Percentiles rank a stretch among this genome's conserved stretches.
Evolutionary conservation across 140 eudicot genomes (phyloP).

Genomic region (Oenanthe javanica): DNA sequence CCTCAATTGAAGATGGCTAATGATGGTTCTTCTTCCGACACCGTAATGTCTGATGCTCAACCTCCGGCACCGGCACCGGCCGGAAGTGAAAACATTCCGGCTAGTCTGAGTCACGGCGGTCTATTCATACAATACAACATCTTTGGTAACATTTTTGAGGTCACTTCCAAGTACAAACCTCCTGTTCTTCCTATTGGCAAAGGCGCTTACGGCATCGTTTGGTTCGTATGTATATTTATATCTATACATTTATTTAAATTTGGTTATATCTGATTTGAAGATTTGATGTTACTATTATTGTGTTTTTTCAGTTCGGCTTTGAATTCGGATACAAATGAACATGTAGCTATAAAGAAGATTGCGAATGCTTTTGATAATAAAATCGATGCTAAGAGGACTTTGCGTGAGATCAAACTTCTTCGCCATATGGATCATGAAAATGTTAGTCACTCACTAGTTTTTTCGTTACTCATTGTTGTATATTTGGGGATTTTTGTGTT

Average conservation of each 20-base stretch:
- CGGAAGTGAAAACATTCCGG: constrained; percentile 60
- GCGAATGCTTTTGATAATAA: constrained; percentile 37
- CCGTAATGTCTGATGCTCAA: constrained; percentile 10
- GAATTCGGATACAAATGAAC: constrained; percentile 35
- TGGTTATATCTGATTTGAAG: background rate
- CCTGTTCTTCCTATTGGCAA: constrained; percentile 96
- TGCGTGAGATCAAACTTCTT: constrained; percentile 54
- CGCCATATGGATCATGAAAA: constrained; percentile 67
- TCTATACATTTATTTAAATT: no score
- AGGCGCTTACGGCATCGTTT: constrained; percentile 98
- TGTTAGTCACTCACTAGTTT: constrained; percentile 21
- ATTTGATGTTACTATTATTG: background rate
- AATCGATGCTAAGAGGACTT: constrained; percentile 38
- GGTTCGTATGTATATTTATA: constrained; percentile 20
- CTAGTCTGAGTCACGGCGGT: constrained; percentile 82
- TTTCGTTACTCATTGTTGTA: no score
- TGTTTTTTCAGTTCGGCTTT: constrained; percentile 22
- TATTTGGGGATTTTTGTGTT: no score
- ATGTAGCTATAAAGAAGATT: constrained; percentile 37
- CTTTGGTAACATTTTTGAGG: constrained; percentile 93
- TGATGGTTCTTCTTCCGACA: background rate
- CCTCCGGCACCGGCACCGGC: constrained; percentile 44
- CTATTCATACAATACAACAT: constrained; percentile 84
- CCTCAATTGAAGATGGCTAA: background rate
- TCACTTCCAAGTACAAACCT: constrained; percentile 86